phyloP scores from a whole-genome alignment of 306 rosid genomes.

The Heteromeles arbutifolia region DNA sequence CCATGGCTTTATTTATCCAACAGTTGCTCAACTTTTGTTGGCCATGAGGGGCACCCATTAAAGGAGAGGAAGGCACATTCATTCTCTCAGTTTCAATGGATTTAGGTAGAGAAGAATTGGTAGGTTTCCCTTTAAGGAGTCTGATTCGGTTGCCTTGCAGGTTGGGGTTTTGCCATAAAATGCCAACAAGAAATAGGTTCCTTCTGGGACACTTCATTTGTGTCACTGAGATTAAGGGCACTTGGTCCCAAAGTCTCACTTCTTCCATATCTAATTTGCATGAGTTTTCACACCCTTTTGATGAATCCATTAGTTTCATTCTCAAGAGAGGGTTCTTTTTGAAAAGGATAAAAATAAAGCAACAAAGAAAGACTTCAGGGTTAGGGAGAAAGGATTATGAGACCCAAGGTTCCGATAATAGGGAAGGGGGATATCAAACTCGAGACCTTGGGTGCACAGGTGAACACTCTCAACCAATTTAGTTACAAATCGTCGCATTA shows the following conservation, averaged over 20 bases:
- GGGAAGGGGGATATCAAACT: not conserved
- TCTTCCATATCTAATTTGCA: not conserved
- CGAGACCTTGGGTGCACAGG: not conserved
- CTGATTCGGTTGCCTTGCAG: not conserved
- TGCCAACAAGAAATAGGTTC: not conserved
- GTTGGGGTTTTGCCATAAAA: not conserved
- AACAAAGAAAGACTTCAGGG: not conserved
- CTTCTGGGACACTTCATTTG: not conserved
- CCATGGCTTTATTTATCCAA: not conserved
- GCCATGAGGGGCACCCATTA: not conserved
- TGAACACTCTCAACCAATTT: not conserved
- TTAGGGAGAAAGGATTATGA: not conserved
- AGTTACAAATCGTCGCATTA: accelerated
- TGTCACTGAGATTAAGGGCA: not conserved
- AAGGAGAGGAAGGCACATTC: not conserved
- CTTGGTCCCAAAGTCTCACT: not conserved
- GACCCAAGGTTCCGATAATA: not conserved
- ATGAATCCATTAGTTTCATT: not conserved
- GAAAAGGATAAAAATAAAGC: not conserved
- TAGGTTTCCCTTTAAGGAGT: not conserved
- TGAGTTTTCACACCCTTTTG: not conserved
- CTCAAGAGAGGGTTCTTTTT: not conserved
- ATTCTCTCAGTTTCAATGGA: not conserved
- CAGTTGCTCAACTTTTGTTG: not conserved
- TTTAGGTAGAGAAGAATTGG: not conserved